A percentile compares a stretch with the other conserved stretches of the same genome.
These are phyloP conservation scores for Picea sitchensis DNA, from an alignment of 75 land plant species.

Conservation along the genomic window DNA sequence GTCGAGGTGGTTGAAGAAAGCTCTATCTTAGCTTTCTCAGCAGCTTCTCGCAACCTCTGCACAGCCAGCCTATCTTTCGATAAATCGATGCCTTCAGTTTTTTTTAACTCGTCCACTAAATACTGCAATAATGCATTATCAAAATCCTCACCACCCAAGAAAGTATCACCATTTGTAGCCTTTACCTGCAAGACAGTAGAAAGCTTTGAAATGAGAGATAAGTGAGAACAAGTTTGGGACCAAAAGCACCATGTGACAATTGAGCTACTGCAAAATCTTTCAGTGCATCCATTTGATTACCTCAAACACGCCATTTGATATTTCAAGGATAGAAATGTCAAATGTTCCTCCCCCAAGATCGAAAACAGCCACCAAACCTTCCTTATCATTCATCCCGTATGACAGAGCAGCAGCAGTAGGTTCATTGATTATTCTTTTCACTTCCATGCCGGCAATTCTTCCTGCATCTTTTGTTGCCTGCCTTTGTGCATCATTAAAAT, in stretches of 20 bases:
- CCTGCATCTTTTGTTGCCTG: constrained; percentile 85
- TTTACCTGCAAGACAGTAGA: constrained; percentile 34
- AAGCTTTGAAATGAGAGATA: neutral
- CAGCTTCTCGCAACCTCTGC: constrained; percentile 58
- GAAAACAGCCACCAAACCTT: constrained; percentile 69
- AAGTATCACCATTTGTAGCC: constrained; percentile 68
- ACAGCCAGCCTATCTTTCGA: constrained; percentile 52
- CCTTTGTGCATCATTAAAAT: constrained; percentile 80
- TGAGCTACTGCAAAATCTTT: neutral
- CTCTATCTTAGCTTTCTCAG: constrained; percentile 65
- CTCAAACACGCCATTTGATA: constrained; percentile 77
- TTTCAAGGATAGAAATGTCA: constrained; percentile 83
- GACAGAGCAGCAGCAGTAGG: constrained; percentile 85
- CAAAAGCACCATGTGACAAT: neutral
- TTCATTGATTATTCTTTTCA: constrained; percentile 72
- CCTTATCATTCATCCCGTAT: constrained; percentile 76
- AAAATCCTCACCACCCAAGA: constrained; percentile 69
- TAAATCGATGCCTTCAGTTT: constrained; percentile 45
- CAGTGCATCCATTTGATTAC: constrained; percentile 13
- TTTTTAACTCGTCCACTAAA: constrained; percentile 46
- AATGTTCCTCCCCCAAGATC: constrained; percentile 90
- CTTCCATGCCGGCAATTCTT: constrained; percentile 72
- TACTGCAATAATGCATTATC: constrained; percentile 51
- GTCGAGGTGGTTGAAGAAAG: constrained; percentile 61
- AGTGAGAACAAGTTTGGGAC: neutral